Base-by-base conservation (phyloP, 179 eudicot genomes). In the Pouteria campechiana region DNA sequence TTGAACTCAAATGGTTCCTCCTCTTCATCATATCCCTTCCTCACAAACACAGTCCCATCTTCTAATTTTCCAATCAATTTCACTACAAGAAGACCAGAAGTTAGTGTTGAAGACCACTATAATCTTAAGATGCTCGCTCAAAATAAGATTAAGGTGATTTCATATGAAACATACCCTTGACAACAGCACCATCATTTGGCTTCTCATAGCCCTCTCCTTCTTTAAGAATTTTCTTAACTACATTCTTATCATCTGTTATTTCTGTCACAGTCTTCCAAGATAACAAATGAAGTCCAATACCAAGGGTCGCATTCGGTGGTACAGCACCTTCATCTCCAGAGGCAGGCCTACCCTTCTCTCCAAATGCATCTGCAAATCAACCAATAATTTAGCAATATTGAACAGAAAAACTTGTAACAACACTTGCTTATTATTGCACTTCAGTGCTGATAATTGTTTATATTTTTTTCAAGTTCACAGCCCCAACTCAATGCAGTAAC, bases 151-250 rank as follows among this genome's bases (percentile, higher is more conserved):
- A 1, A 15, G 25, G 23, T 41, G 2, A 9, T 41, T 34, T 11
- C 7, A 7, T 21, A 2, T 3, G 10, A 16, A n/a, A 41, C 82
- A 60, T 4, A 83, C 99, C 60, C 65, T 72, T 68, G 7, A 92
- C 99, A 15, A 77, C 48, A 25, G 96, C 75, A 55, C 94, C 92
- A 50, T 83, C 94, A 27, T 80, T 83, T 0, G 97, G 97, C 3
- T 68, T 64, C 21, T 84, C 94, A 63, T 67, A 77, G 37, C 94
- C 94, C 33, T 84, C 94, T 16, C 90, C 94, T 52, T 87, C 94
- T 60, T 75, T 83, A 31, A 87, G 32, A 19, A 60, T 78, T 68
- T 92, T 92, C 73, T 87, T 92, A 15, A 80, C 40, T 7, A 87
- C 71, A 65, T 87, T 87, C 68, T 75, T 78, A 57, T 87, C 94